Base-by-base conservation (phyloP, 768 basidiomycete species). In the Pisolithus microcarpus region DNA sequence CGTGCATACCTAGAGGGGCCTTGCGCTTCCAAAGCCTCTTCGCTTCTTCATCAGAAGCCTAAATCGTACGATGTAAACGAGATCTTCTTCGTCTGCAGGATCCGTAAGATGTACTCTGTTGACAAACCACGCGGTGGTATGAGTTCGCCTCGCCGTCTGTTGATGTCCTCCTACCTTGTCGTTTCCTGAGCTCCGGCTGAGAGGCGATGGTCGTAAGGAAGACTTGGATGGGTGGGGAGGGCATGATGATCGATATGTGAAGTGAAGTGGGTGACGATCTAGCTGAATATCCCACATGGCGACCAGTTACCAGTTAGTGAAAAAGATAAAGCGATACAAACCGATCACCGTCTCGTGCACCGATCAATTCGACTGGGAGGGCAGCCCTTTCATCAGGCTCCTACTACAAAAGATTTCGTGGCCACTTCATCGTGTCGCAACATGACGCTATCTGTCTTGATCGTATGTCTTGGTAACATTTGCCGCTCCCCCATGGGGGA, bases 401-500 rank as follows among this genome's bases (percentile, higher is more conserved):
- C 23, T 5, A 24, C 23, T 24, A 24, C 23, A 24, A 5, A 24
- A 24, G 23, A 5, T 24, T 24, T 34, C 51, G 62, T 28, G 13
- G 36, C 46, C 8, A 28, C 52, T 28, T 23, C 26, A 19, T 28
- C 38, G 11, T 23, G 19, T 16, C 13, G 21, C 48, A 21, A 67
- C 54, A 61, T 69, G 61, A 48, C 66, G 26, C 58, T 79, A 56
- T 77, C 79, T 48, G 85, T 84, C 28, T 78, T 91, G 45, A 67
- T 90, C 53, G 87, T 91, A 36, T 91, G 89, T 57, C 68, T 90
- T 51, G 87, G 87, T 11, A 91, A 91, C 63, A 90, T 91, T 52
- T 91, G 91, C 63, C 84, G 92, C 31, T 91, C 89, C 21, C 91
- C 92, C 0, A 90, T 95, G 82, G 92, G 91, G 28, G 90, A 93